Conservation (phyloP, 176 grass and related monocot genomes). For the Saccharum spontaneum region DNA sequence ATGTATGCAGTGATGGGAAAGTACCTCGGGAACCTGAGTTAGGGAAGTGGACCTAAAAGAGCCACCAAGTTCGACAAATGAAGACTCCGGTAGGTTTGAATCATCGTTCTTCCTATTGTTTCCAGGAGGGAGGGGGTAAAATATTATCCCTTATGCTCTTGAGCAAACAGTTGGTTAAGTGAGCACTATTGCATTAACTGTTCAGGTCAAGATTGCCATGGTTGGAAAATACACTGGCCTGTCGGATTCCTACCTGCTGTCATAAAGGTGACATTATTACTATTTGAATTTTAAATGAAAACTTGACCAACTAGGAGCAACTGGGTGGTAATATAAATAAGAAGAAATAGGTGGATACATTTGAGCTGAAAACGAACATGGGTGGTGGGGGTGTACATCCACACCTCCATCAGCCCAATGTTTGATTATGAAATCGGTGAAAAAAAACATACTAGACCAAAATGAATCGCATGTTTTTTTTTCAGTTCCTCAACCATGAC, state of each 20-base stretch:
- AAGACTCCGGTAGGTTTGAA: slow-evolving; percentile 52
- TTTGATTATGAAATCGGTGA: slow-evolving; percentile 17
- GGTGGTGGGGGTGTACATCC: background rate
- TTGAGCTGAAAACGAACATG: background rate
- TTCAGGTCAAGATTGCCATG: slow-evolving; percentile 86
- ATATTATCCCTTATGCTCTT: background rate
- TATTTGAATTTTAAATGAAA: background rate
- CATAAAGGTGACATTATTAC: slow-evolving; percentile 63
- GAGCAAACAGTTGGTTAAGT: background rate
- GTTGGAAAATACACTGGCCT: slow-evolving; percentile 89
- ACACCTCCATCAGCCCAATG: background rate
- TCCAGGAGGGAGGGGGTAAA: background rate
- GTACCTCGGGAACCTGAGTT: slow-evolving; percentile 51
- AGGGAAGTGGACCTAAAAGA: slow-evolving; percentile 69
- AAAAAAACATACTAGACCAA: background rate
- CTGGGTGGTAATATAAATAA: background rate
- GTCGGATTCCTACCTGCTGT: slow-evolving; percentile 87
- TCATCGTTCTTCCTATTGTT: slow-evolving; percentile 2
- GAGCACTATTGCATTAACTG: slow-evolving; percentile 24
- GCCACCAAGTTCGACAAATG: slow-evolving; percentile 67
- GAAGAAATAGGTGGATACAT: background rate
- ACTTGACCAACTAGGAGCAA: background rate
- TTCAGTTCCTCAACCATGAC: background rate
- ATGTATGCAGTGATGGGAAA: slow-evolving; percentile 46
- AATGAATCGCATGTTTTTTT: background rate